Evolutionary conservation across 208 protist species (phyloP).

Genomic region (Angomonas ambiguus): DNA sequence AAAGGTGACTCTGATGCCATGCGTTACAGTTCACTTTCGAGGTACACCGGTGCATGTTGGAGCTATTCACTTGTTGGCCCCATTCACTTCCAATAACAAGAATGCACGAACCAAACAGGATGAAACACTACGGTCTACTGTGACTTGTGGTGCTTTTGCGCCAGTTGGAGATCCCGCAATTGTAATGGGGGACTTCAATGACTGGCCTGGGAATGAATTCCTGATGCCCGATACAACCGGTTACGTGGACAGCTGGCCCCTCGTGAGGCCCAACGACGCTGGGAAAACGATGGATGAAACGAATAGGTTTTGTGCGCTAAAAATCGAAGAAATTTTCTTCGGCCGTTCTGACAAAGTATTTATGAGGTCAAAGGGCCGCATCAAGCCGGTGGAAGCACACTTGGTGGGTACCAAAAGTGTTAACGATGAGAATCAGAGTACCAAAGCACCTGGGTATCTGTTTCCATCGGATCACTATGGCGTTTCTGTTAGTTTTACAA

Average conservation of each 20-base stretch:
- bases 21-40: slow-evolving; percentile 11
- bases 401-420: slow-evolving; percentile 82
- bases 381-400: slow-evolving; percentile 65
- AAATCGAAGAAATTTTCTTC: slow-evolving; percentile 91
- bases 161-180: slow-evolving; percentile 49
- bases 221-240: slow-evolving; percentile 67
- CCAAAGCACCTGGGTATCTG: slow-evolving; percentile 72
- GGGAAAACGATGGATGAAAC: slow-evolving; percentile 90
- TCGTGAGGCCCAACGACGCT: slow-evolving; percentile 51
- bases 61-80: slow-evolving; percentile 73
- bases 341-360: slow-evolving; percentile 87
- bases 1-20: slow-evolving; percentile 82
- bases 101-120: slow-evolving; percentile 75
- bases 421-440: slow-evolving; percentile 76
- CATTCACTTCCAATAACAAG: slow-evolving; percentile 70
- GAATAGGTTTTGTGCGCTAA: slow-evolving; percentile 90
- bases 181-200: slow-evolving; percentile 91
- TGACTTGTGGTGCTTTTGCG: slow-evolving; percentile 24
- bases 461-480: slow-evolving; percentile 91
- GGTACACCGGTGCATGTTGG: slow-evolving; percentile 40
- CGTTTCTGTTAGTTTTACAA: slow-evolving; percentile 65
- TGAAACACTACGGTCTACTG: slow-evolving; percentile 44
- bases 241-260: slow-evolving; percentile 80
- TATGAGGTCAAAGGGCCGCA: slow-evolving; percentile 36
- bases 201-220: slow-evolving; percentile 87